Evolutionary conservation across 2,329 filamentous ascomycete species (phyloP).

Genomic region (Hypoxylon sp.): DNA sequence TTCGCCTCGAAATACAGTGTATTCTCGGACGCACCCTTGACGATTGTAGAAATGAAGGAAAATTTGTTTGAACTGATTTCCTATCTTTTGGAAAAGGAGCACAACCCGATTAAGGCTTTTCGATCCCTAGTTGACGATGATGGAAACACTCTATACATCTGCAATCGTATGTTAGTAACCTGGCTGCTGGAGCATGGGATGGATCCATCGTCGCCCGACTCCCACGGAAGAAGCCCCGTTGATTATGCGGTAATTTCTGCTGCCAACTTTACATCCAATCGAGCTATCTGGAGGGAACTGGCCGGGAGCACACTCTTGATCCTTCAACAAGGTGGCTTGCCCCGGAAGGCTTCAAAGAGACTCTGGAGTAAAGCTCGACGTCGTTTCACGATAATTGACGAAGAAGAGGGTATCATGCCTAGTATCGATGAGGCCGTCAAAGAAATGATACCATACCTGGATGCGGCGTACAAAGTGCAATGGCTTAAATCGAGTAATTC

Average conservation of each 20-base stretch:
- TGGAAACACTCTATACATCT: background rate
- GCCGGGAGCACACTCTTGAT: background rate
- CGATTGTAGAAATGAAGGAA: background rate
- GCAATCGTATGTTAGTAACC: background rate
- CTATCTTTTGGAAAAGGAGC: background rate
- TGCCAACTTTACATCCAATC: background rate
- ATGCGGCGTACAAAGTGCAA: background rate
- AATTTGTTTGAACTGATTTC: background rate
- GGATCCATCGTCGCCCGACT: background rate
- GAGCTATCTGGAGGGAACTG: background rate
- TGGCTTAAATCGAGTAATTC: background rate
- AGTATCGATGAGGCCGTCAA: background rate
- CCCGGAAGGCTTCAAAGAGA: background rate
- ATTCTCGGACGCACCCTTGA: background rate
- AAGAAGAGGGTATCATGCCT: background rate
- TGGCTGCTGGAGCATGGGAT: background rate
- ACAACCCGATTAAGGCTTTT: background rate
- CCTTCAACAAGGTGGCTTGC: background rate
- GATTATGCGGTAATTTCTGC: background rate
- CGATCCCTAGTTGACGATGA: background rate
- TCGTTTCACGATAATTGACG: background rate
- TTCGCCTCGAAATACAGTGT: background rate
- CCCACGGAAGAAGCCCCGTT: background rate
- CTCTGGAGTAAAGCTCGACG: background rate
- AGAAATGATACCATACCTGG: background rate